Conservation (phyloP, 768 basidiomycete genomes). For the Fomitopsis pulvina region DNA sequence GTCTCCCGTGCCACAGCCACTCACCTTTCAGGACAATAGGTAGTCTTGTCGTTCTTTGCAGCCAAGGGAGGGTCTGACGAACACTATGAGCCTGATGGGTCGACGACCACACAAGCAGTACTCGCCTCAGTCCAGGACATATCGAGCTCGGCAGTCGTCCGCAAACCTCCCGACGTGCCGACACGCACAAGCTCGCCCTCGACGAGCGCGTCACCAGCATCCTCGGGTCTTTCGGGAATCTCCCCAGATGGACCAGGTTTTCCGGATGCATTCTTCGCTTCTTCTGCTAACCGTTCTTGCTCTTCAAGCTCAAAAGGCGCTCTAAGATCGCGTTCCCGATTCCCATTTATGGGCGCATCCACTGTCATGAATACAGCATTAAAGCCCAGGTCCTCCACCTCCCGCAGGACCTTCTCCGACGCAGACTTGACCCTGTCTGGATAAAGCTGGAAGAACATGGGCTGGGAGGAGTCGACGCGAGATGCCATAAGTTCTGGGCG, state of each 20-base stretch:
- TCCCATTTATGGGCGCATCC: conserved; percentile 76
- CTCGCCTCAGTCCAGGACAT: conserved; percentile 66
- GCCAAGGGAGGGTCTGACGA: conserved; percentile 63
- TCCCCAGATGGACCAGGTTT: conserved; percentile 21
- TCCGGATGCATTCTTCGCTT: conserved; percentile 15
- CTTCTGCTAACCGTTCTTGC: conserved; percentile 16
- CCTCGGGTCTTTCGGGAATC: conserved; percentile 20
- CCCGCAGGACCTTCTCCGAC: conserved; percentile 63
- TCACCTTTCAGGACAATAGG: conserved; percentile 66
- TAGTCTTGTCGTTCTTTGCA: conserved; percentile 56
- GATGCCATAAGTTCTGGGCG: conserved; percentile 54
- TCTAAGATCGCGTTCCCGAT: conserved; percentile 69
- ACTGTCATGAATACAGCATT: conserved; percentile 90
- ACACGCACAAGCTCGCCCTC: conserved; percentile 32
- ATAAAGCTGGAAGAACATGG: conserved; percentile 82
- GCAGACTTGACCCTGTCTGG: conserved; percentile 62
- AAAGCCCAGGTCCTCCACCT: conserved; percentile 69
- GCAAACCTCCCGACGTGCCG: conserved; percentile 62
- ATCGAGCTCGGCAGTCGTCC: conserved; percentile 59
- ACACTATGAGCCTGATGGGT: not conserved
- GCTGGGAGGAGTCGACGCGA: conserved; percentile 44
- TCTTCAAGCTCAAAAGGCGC: conserved; percentile 53
- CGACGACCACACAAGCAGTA: not conserved
- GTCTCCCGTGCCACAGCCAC: not conserved
- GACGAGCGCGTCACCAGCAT: conserved; percentile 28